phyloP scores from a whole-genome alignment of 73 alveolate genomes.

The Tetrahymena malaccensis region DNA sequence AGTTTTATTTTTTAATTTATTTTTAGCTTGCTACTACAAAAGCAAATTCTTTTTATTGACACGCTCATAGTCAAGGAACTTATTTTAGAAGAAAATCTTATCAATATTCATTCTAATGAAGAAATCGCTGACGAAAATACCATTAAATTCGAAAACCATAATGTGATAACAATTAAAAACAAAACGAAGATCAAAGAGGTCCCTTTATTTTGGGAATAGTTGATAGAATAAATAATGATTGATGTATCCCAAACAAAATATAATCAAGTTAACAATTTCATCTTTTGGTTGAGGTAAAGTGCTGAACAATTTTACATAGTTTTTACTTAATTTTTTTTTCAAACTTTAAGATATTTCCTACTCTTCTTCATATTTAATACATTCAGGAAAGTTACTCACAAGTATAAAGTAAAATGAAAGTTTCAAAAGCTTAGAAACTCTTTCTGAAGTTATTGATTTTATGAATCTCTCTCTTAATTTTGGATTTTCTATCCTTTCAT shows the following conservation, averaged over 20 bases:
- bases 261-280: constrained; percentile 25
- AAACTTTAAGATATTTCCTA: background rate
- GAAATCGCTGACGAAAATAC: constrained; percentile 31
- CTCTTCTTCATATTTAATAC: background rate
- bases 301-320: constrained; percentile 32
- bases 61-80: constrained; percentile 36
- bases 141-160: constrained; percentile 17
- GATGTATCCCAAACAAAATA: constrained; percentile 15
- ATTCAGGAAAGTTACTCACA: background rate
- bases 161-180: constrained; percentile 44
- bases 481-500: background rate
- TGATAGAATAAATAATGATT: constrained; percentile 16
- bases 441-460: background rate
- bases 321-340: constrained; percentile 13
- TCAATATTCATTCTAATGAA: constrained; percentile 26
- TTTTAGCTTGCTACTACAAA: constrained; percentile 11
- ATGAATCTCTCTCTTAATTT: background rate
- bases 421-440: background rate
- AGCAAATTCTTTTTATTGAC: constrained; percentile 10
- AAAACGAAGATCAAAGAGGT: constrained; percentile 8
- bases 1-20: constrained; percentile 21
- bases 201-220: constrained; percentile 13
- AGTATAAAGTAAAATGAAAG: background rate
- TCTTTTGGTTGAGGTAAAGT: constrained; percentile 30
- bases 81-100: constrained; percentile 20